These are phyloP conservation scores for Zymoseptoria pseudotritici DNA, from an alignment of 2,329 filamentous ascomycete species.

Conservation along the genomic window DNA sequence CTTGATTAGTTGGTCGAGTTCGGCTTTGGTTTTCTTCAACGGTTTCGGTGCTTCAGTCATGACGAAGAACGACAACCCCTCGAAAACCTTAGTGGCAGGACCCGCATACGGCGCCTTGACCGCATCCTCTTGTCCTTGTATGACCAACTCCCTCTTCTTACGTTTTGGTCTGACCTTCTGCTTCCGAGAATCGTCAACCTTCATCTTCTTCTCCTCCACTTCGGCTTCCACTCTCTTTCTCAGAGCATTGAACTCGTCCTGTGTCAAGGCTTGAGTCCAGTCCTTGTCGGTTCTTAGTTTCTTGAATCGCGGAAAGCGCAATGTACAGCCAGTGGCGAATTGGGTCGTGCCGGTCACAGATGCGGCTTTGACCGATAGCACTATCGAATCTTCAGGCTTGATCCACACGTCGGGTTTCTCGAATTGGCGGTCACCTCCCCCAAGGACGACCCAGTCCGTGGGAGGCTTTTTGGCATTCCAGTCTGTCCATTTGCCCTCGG, in stretches of 20 bases:
- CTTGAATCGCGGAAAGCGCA: constrained; percentile 89
- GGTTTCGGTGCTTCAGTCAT: constrained; percentile 68
- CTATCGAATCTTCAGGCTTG: constrained; percentile 75
- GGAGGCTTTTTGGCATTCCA: constrained; percentile 78
- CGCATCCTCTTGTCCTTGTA: constrained; percentile 60
- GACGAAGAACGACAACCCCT: constrained; percentile 69
- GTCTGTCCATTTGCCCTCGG: constrained; percentile 82
- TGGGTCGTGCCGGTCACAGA: constrained; percentile 66
- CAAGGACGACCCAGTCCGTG: constrained; percentile 69
- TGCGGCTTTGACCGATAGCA: constrained; percentile 82
- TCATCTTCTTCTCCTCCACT: constrained; percentile 64
- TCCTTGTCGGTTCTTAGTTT: constrained; percentile 70
- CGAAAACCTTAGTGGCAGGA: constrained; percentile 59
- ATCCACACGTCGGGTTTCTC: constrained; percentile 93
- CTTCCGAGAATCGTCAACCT: constrained; percentile 60
- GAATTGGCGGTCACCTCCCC: constrained; percentile 64
- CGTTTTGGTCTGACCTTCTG: constrained; percentile 48
- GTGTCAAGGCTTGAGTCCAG: constrained; percentile 73
- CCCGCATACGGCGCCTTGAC: constrained; percentile 48
- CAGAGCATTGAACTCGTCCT: constrained; percentile 69
- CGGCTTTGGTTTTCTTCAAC: constrained; percentile 64
- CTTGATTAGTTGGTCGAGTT: constrained; percentile 76
- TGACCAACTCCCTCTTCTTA: constrained; percentile 60
- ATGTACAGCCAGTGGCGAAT: constrained; percentile 68
- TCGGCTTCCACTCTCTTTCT: constrained; percentile 64